phyloP scores from a whole-genome alignment of 441 rosid species.

The Viola pubescens region DNA sequence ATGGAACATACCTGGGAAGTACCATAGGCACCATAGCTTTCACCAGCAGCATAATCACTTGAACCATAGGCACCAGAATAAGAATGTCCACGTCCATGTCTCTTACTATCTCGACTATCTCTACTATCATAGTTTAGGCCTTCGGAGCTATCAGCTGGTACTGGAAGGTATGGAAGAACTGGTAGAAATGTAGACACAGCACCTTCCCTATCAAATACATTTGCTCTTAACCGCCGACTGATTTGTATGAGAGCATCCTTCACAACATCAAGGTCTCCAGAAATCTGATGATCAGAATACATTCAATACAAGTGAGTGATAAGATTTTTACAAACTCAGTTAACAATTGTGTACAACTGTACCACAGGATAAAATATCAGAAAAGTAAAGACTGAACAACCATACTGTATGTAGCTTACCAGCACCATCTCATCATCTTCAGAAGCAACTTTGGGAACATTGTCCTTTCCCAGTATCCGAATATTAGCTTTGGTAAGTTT shows the following conservation, averaged over 20 bases:
- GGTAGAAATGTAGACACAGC: constrained; percentile 68
- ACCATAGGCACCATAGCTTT: constrained; percentile 67
- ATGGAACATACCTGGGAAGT: constrained; percentile 45
- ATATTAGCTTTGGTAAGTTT: constrained; percentile 79
- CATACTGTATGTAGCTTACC: constrained; percentile 32
- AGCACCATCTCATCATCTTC: constrained; percentile 95
- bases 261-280: constrained; percentile 91
- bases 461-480: constrained; percentile 79
- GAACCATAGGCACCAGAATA: constrained; percentile 68
- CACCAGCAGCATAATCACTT: constrained; percentile 48
- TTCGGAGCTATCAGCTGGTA: constrained; percentile 56
- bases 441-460: constrained; percentile 85
- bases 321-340: too few species aligned
- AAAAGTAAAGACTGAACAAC: constrained; percentile 6
- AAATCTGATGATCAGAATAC: constrained; percentile 41
- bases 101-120: constrained; percentile 72
- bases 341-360: too few species aligned
- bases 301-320: not conserved
- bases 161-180: constrained; percentile 77
- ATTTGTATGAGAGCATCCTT: constrained; percentile 89
- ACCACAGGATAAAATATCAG: not conserved
- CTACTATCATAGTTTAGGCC: constrained; percentile 51
- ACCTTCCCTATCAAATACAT: constrained; percentile 81
- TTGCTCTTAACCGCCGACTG: constrained; percentile 74
- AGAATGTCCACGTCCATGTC: constrained; percentile 58